Base-by-base conservation (phyloP, 179 eudicot species). In the Spinacia oleracea region DNA sequence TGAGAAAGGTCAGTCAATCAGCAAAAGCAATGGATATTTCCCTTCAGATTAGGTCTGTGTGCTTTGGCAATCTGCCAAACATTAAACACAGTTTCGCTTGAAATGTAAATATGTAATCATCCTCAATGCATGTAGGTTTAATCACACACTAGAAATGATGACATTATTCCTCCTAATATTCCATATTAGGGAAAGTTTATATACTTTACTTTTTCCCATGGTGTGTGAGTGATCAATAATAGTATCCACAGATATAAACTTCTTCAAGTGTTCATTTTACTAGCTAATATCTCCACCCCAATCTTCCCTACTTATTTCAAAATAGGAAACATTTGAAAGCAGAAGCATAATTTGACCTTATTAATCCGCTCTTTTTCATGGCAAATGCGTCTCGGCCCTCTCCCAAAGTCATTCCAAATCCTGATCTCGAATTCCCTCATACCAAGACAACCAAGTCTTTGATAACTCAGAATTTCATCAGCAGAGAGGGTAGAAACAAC, bases 371-470 rank as follows among this genome's bases (percentile, higher is more conserved):
- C 85, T 14, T 76, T 75, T 63, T 79, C 72, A 29, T 71, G 83
- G 66, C 82, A 84, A 5, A 7, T 35, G 50, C 12, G 51, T 12
- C 16, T 46, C 51, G 9, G 50, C 50, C 50, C 45, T n/a, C 67
- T 72, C 20, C 95, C 91, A 81, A 85, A 86, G 6, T 34, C 75
- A 67, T 85, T 55, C 97, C 97, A 91, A 32, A 90, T 67, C 58
- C 34, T 25, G 9, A 69, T 78, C 20, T 91, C 97, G 80, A 93
- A 91, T 8, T 6, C 35, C 40, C 5, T 42, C 92, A 90, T 93
- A 0, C 85, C 75, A 48, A 77, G 62, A 48, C 64, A 91, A 0
- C 85, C 75, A 48, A 77, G 62, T 43, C 64, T 77, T 74, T 78
- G 81, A 79, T 80, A 81, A 14, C 20, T 10, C 43, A 63, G 74